A percentile compares a stretch with the other conserved stretches of the same genome.
phyloP scores from a whole-genome alignment of 2,329 filamentous ascomycete species.

The Fusarium annulatum region DNA sequence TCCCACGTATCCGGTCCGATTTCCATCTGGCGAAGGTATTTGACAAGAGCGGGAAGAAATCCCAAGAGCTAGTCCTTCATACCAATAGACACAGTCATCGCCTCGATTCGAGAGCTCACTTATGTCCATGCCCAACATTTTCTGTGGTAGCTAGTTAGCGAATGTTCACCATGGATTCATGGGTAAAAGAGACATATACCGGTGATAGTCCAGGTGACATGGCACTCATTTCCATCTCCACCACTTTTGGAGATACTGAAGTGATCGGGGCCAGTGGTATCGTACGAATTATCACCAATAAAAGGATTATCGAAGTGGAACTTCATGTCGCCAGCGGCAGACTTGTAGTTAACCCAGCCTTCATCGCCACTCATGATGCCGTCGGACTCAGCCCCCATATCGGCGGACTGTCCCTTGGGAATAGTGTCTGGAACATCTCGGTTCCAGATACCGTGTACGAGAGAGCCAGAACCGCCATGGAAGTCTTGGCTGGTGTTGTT shows the following conservation, averaged over 20 bases:
- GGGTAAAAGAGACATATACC: neutral
- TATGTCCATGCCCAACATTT: neutral
- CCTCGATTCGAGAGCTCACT: neutral
- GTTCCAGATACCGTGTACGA: fast-evolving
- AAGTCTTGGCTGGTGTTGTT: neutral
- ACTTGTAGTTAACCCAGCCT: fast-evolving
- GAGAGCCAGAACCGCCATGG: fast-evolving
- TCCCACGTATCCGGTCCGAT: fast-evolving
- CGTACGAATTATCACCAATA: neutral
- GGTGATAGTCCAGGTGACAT: neutral
- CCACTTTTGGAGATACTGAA: neutral
- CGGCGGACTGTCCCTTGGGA: neutral
- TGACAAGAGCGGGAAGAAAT: fast-evolving
- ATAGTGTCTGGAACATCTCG: neutral
- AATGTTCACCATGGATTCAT: fast-evolving
- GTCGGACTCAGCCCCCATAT: neutral
- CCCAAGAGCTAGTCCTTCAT: neutral
- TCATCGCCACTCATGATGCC: neutral
- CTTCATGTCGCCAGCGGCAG: neutral
- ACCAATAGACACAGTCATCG: fast-evolving
- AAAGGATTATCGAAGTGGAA: neutral
- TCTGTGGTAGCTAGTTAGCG: fast-evolving
- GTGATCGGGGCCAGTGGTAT: fast-evolving
- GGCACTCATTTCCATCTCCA: neutral
- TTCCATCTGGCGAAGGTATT: fast-evolving